A percentile compares a stretch with the other conserved stretches of the same genome.
These are phyloP conservation scores for Ascosphaera pollenicola DNA, from an alignment of 2,329 filamentous ascomycete genomes.

Conservation along the genomic window DNA sequence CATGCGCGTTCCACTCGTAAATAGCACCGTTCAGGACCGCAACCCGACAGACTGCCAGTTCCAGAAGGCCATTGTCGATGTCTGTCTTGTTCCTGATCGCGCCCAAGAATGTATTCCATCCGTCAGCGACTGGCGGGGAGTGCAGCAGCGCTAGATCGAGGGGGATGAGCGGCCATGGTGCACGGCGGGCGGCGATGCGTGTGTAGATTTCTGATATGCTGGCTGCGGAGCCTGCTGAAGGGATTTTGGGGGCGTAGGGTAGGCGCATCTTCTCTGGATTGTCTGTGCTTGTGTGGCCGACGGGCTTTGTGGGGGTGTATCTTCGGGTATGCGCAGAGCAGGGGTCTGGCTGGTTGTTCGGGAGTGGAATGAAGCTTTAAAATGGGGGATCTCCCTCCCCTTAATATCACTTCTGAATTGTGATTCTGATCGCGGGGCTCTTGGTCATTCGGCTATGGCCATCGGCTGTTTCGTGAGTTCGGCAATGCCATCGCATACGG, in stretches of 20 bases:
- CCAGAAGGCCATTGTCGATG: slow-evolving; percentile 32
- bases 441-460: not conserved
- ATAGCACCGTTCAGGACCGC: slow-evolving; percentile 59
- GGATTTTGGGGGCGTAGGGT: slow-evolving; percentile 11
- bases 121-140: slow-evolving; percentile 50
- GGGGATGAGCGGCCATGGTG: slow-evolving; percentile 46
- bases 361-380: too few relatives aligned
- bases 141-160: slow-evolving; percentile 61
- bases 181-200: slow-evolving; percentile 42
- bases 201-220: slow-evolving; percentile 27
- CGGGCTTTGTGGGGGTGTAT: too few relatives aligned
- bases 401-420: too few relatives aligned
- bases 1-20: slow-evolving; percentile 71
- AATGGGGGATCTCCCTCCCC: too few relatives aligned
- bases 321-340: too few relatives aligned
- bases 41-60: slow-evolving; percentile 60
- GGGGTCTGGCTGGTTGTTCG: not conserved
- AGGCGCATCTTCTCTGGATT: slow-evolving; percentile 12
- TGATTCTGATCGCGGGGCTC: too few relatives aligned
- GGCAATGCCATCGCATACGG: not conserved
- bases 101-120: slow-evolving; percentile 37
- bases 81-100: slow-evolving; percentile 30
- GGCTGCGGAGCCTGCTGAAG: slow-evolving; percentile 8
- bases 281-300: not conserved
- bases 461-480: not conserved